phyloP scores from a whole-genome alignment of 1,284 basidiomycete species.

The Stygiomarasmius scandens region DNA sequence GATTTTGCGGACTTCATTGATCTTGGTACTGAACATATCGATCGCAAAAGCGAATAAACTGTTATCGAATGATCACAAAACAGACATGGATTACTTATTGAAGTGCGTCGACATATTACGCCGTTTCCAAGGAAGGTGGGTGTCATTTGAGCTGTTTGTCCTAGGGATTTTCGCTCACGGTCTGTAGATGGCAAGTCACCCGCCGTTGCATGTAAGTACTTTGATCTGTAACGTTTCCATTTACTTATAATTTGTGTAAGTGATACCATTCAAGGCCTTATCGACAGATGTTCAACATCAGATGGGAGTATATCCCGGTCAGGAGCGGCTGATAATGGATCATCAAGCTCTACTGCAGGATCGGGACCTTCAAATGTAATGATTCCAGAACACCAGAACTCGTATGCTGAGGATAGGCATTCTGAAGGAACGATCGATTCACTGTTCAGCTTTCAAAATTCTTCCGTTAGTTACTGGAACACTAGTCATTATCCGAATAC shows the following conservation, averaged over 20 bases:
- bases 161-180: not conserved
- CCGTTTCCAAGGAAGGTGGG: constrained; percentile 33
- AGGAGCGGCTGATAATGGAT: not conserved
- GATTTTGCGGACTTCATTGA: constrained; percentile 41
- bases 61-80: constrained; percentile 49
- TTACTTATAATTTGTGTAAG: not conserved
- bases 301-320: no score
- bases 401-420: no score
- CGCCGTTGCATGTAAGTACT: not conserved
- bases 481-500: no score
- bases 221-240: no score
- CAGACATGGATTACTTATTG: constrained; percentile 66
- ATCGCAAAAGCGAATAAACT: constrained; percentile 56
- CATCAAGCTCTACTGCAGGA: not conserved
- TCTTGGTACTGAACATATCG: constrained; percentile 75
- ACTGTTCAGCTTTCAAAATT: no score
- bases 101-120: constrained; percentile 68
- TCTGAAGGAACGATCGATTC: no score
- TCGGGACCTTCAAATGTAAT: no score
- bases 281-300: not conserved
- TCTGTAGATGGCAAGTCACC: not conserved
- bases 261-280: not conserved
- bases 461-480: no score
- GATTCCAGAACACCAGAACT: no score
- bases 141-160: not conserved